These are phyloP conservation scores for Pterocarpus macrocarpus DNA, from an alignment of 306 rosid genomes.

Conservation along the genomic window DNA sequence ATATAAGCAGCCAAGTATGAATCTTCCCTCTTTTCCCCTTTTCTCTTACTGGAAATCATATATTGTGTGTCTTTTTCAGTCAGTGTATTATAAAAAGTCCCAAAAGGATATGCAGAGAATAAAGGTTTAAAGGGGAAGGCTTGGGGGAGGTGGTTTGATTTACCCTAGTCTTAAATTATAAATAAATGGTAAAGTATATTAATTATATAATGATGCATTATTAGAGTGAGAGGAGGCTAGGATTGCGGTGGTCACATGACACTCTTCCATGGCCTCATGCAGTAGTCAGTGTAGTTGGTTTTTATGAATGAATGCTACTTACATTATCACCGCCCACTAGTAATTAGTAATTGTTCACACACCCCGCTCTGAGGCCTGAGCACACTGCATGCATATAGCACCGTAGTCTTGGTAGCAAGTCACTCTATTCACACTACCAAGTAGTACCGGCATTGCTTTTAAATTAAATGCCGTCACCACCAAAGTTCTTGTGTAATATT, in stretches of 20 bases:
- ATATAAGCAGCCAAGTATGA: slow-evolving; percentile 35
- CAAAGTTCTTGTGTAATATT: neutral
- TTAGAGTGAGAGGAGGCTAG: slow-evolving; percentile 55
- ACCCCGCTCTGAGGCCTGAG: neutral
- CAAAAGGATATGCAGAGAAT: slow-evolving; percentile 47
- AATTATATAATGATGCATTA: slow-evolving; percentile 40
- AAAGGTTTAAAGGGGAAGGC: slow-evolving; percentile 32
- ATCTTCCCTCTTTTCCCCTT: slow-evolving; percentile 37
- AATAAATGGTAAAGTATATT: neutral
- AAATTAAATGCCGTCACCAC: neutral
- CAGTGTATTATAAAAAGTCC: slow-evolving; percentile 34
- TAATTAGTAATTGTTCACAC: slow-evolving; percentile 10
- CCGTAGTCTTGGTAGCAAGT: neutral
- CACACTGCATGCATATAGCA: neutral
- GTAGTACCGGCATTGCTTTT: slow-evolving; percentile 13
- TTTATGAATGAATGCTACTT: slow-evolving; percentile 37
- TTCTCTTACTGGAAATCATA: slow-evolving; percentile 29
- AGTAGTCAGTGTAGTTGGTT: slow-evolving; percentile 38
- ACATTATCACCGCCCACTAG: slow-evolving; percentile 45
- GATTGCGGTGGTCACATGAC: slow-evolving; percentile 80
- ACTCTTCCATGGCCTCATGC: slow-evolving; percentile 49
- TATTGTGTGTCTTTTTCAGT: slow-evolving; percentile 24
- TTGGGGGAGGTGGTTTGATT: slow-evolving; percentile 14
- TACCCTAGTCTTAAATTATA: neutral
- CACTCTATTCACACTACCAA: slow-evolving; percentile 24